Conservation (phyloP, 495 filamentous ascomycete species). For the Penicillium chermesinum region DNA sequence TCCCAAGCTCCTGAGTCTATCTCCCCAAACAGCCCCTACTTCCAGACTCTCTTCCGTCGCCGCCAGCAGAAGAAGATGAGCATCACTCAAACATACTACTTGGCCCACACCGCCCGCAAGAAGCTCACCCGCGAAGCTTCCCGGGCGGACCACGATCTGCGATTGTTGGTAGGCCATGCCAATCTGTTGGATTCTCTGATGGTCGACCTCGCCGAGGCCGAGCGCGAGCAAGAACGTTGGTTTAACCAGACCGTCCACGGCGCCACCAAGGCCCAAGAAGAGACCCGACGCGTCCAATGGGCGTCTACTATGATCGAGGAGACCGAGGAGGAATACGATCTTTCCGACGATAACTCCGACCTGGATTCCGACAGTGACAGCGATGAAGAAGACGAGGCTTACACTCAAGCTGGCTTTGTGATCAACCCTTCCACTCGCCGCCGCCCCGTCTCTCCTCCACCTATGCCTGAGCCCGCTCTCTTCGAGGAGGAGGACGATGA, state of each 20-base stretch:
- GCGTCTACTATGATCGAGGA: slow-evolving; percentile 73
- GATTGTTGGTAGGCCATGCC: slow-evolving; percentile 91
- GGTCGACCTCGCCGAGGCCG: slow-evolving; percentile 90
- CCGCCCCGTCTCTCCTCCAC: slow-evolving; percentile 35
- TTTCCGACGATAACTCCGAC: slow-evolving; percentile 53
- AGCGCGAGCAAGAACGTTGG: slow-evolving; percentile 94
- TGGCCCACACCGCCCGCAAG: slow-evolving; percentile 89
- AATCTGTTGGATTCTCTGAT: slow-evolving; percentile 96
- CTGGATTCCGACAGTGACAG: slow-evolving; percentile 53
- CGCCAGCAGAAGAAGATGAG: slow-evolving; percentile 79
- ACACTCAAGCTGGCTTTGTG: slow-evolving; percentile 46
- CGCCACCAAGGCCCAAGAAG: slow-evolving; percentile 50
- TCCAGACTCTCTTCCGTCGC: slow-evolving; percentile 26
- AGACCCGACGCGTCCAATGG: slow-evolving; percentile 79
- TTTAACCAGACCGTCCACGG: slow-evolving; percentile 91
- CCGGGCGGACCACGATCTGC: slow-evolving; percentile 86
- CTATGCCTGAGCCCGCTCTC: slow-evolving; percentile 35
- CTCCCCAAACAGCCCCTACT: slow-evolving; percentile 27
- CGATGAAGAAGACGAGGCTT: slow-evolving; percentile 53
- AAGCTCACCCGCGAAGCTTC: slow-evolving; percentile 93
- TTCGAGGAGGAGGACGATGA: slow-evolving; percentile 50
- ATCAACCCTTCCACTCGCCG: slow-evolving; percentile 35
- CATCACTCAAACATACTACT: slow-evolving; percentile 95
- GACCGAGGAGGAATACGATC: slow-evolving; percentile 64
- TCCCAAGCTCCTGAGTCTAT: slow-evolving; percentile 17